Evolutionary conservation across 495 filamentous ascomycete genomes (phyloP).

Genomic region (Trichocladium uniseriatum): DNA sequence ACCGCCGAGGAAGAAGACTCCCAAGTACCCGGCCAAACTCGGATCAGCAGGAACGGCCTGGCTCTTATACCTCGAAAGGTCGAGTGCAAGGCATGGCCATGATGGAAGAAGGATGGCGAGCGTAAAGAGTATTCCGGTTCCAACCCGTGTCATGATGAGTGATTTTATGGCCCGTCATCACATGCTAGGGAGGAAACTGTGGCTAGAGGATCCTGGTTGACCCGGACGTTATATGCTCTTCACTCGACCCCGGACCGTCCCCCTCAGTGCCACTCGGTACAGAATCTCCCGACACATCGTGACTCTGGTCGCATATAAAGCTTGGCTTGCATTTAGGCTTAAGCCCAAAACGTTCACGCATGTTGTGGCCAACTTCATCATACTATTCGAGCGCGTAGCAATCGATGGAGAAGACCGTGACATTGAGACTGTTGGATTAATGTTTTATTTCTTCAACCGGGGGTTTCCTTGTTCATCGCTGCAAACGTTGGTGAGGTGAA

Average conservation of each 20-base stretch:
- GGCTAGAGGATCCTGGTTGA: background rate
- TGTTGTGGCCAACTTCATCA: conserved; percentile 3
- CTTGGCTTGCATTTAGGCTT: conserved; percentile 13
- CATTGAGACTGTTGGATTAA: background rate
- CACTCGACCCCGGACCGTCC: too few relatives aligned
- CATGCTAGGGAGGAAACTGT: background rate
- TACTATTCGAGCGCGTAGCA: conserved; percentile 5
- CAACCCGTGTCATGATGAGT: background rate
- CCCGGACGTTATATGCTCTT: conserved; percentile 7
- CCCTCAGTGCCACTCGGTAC: too few relatives aligned
- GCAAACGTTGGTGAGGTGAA: too few relatives aligned
- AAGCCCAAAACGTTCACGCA: background rate
- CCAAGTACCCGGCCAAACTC: conserved; percentile 38
- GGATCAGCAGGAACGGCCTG: conserved; percentile 32
- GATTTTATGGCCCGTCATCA: too few relatives aligned
- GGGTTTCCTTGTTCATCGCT: too few relatives aligned
- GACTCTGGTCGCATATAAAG: conserved; percentile 5
- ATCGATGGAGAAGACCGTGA: background rate
- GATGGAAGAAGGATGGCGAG: conserved; percentile 1
- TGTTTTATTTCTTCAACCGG: conserved; percentile 1
- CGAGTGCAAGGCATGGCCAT: conserved; percentile 2
- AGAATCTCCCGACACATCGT: too few relatives aligned
- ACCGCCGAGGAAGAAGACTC: conserved; percentile 45
- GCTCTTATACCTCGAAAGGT: background rate
- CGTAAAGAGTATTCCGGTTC: background rate